These are phyloP conservation scores for Nicotiana undulata DNA, from an alignment of 257 asterid genomes.

Conservation along the genomic window DNA sequence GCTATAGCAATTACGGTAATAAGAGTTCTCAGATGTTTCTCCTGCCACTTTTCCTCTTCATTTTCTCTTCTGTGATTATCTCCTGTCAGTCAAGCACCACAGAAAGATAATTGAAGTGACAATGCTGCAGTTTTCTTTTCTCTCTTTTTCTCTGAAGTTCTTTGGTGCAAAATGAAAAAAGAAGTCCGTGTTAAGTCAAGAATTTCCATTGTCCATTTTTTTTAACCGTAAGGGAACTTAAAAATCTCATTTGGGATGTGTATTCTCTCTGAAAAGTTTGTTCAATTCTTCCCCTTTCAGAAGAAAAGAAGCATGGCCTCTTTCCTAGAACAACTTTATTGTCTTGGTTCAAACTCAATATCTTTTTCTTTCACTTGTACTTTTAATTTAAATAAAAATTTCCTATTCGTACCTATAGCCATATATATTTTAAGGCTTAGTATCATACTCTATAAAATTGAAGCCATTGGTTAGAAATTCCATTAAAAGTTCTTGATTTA, in stretches of 20 bases:
- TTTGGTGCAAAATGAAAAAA: neutral
- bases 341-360: neutral
- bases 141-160: neutral
- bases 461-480: neutral
- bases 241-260: neutral
- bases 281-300: neutral
- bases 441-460: neutral
- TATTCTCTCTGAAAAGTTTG: neutral
- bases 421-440: neutral
- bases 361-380: neutral
- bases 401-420: neutral
- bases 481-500: neutral
- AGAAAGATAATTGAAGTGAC: neutral
- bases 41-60: neutral
- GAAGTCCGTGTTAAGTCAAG: neutral
- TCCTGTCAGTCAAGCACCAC: neutral
- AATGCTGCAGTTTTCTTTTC: neutral
- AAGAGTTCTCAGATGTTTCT: conserved; percentile 17
- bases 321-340: neutral
- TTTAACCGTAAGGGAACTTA: neutral
- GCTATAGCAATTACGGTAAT: conserved; percentile 94
- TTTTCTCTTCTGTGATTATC: neutral
- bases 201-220: neutral
- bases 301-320: neutral
- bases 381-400: neutral